Base-by-base conservation (phyloP, 495 filamentous ascomycete species). In the Aspergillus conjunctus region DNA sequence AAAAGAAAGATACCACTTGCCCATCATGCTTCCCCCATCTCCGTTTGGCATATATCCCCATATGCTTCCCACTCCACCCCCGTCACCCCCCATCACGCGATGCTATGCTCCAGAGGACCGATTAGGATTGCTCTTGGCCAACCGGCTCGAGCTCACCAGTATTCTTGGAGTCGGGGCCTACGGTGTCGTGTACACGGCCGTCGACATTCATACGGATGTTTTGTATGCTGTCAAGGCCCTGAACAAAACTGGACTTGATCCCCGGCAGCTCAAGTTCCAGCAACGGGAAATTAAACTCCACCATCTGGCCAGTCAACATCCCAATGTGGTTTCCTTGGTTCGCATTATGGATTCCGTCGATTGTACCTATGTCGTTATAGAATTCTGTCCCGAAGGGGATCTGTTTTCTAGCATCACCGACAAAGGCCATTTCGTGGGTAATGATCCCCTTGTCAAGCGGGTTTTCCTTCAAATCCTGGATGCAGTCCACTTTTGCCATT, bases 371-470 rank as follows among this genome's bases (percentile, higher is more conserved):
- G 95, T 99, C 66, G 88, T 99, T 54, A 85, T 99, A 73, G 94
- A 99, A 74, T 98, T 90, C 74, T 98, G 94, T 76, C 91, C 93
- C 10, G 94, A 99, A 74, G 94, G 94, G 63, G 94, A 99, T 75
- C 79, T 99, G 54, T 99, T 99, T 76, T 88, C 88, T 67, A 96
- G 91, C 72, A 99, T 99, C 74, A 98, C 95, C 55, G 94, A 99
- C 72, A 85, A 89, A 67, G 89, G 91, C 63, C 88, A 90, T 67
- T 99, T 93, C 77, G 87, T 96, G 59, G 91, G 91, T 72, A 93
- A 97, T 79, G 95, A 99, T 77, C 77, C 82, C 65, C 82, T 95
- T 78, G 91, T 88, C 83, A 93, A 87, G 76, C 82, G 81, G 54
- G 89, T 91, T 50, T 98, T 97, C 74, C 87, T 99, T 56, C 94